A percentile compares a stretch with the other conserved stretches of the same genome.
phyloP scores from a whole-genome alignment of 2,329 filamentous ascomycete species.

The Diaporthe ampelina region DNA sequence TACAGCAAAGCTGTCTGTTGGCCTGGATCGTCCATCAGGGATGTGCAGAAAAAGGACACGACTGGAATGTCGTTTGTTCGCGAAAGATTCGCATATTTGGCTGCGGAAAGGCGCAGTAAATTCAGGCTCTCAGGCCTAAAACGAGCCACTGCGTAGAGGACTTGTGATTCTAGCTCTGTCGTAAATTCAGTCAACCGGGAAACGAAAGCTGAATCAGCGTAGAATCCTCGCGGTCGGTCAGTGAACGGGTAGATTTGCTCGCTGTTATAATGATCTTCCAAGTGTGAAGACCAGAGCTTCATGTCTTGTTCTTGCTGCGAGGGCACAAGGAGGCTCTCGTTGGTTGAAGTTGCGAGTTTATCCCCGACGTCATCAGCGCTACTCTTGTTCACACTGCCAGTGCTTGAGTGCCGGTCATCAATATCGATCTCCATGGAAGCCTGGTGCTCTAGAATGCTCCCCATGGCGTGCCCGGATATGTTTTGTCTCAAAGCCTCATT shows the following conservation, averaged over 20 bases:
- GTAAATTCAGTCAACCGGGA: background rate
- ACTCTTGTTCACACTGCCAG: background rate
- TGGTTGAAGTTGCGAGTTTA: too few species aligned
- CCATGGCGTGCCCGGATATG: background rate
- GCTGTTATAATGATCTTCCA: background rate
- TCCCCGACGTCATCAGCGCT: background rate
- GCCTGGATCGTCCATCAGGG: background rate
- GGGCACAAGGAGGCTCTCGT: background rate
- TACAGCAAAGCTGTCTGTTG: background rate
- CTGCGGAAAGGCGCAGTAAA: background rate
- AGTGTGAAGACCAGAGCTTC: background rate
- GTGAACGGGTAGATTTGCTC: slow-evolving; percentile 1
- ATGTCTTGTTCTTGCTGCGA: background rate
- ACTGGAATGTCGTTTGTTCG: background rate
- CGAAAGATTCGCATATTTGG: background rate
- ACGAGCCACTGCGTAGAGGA: background rate
- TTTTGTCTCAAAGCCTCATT: background rate
- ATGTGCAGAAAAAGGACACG: background rate
- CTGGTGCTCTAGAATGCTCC: background rate
- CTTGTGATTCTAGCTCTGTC: background rate
- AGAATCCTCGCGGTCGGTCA: background rate
- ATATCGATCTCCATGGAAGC: background rate
- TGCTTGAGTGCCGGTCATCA: background rate
- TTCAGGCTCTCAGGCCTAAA: background rate
- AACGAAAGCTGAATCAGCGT: background rate